Conservation (phyloP, 805 yeast genomes). For the Priceomyces castillae region DNA sequence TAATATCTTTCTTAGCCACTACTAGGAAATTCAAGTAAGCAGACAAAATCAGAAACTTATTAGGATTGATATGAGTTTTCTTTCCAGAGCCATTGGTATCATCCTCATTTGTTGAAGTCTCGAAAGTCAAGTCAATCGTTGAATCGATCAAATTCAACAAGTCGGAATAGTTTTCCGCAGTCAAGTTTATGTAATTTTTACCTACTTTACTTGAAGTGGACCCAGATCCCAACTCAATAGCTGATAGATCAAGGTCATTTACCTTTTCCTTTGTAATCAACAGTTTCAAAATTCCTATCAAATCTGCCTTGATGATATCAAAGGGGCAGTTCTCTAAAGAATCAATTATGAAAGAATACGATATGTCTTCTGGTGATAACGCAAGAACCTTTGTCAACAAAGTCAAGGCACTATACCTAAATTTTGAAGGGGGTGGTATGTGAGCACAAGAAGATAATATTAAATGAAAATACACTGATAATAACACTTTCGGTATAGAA, state of each 20-base stretch:
- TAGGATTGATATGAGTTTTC: conserved; percentile 16
- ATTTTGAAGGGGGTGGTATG: conserved; percentile 24
- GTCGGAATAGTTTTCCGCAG: conserved; percentile 38
- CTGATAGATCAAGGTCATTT: conserved; percentile 9
- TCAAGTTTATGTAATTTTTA: conserved; percentile 41
- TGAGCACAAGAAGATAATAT: conserved; percentile 22
- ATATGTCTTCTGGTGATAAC: conserved; percentile 50
- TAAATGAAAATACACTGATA: conserved; percentile 30
- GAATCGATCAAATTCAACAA: conserved; percentile 42
- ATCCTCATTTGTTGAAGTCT: conserved; percentile 4
- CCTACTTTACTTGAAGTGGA: neutral
- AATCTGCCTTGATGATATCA: conserved; percentile 55
- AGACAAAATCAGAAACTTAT: conserved; percentile 43
- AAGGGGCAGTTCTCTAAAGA: conserved; percentile 66
- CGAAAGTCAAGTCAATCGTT: conserved; percentile 37
- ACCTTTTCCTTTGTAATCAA: conserved; percentile 43
- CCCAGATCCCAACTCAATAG: neutral
- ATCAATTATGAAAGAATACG: conserved; percentile 62
- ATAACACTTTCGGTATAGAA: conserved; percentile 26
- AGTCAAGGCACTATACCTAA: conserved; percentile 50
- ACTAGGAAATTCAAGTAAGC: conserved; percentile 57
- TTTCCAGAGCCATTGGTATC: conserved; percentile 14
- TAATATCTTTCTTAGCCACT: conserved; percentile 24
- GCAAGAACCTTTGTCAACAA: conserved; percentile 63
- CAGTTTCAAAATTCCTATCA: conserved; percentile 69